Percentiles rank a stretch among this genome's conserved stretches.
Evolutionary conservation across 352 stramenopile genomes (phyloP).

Genomic region (Phytophthora hybrid): DNA sequence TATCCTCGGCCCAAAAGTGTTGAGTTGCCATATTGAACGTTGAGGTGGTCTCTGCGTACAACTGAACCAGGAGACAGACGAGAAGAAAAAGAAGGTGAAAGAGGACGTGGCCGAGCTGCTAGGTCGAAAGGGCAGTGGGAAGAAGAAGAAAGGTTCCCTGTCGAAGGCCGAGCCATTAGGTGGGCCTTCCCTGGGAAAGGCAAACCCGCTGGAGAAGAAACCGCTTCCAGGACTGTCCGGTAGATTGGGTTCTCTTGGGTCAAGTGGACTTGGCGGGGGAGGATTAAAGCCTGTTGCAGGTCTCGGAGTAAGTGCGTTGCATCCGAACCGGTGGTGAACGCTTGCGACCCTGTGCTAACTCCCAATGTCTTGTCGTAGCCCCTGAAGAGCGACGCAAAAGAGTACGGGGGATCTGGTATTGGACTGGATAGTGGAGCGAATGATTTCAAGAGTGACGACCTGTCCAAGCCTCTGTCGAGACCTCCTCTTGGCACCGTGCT

Average conservation of each 20-base stretch:
- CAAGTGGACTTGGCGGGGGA: conserved; percentile 32
- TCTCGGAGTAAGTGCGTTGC: conserved; percentile 54
- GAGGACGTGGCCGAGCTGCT: conserved; percentile 86
- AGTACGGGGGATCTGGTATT: conserved; percentile 11
- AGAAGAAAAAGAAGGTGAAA: conserved; percentile 84
- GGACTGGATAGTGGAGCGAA: conserved; percentile 11
- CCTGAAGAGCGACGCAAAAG: conserved; percentile 46
- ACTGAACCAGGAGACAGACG: conserved; percentile 59
- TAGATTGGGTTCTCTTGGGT: conserved; percentile 43
- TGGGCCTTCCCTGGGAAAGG: conserved; percentile 49
- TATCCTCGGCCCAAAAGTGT: not conserved
- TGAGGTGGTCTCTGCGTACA: not conserved
- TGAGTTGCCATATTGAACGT: no score
- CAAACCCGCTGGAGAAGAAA: conserved; percentile 75
- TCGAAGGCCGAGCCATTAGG: conserved; percentile 55
- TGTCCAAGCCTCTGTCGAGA: conserved; percentile 56
- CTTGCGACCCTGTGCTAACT: no score
- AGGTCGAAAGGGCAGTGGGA: conserved; percentile 53
- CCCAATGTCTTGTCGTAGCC: conserved; percentile 19
- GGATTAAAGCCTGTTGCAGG: conserved; percentile 53
- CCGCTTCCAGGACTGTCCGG: conserved; percentile 60
- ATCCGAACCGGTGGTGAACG: no score
- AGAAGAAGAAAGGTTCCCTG: conserved; percentile 67
- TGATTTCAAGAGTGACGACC: conserved; percentile 24
- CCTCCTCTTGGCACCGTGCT: conserved; percentile 56